A percentile compares a stretch with the other conserved stretches of the same genome.
phyloP scores from a whole-genome alignment of 805 yeast species.

The Ogataea methanolica region DNA sequence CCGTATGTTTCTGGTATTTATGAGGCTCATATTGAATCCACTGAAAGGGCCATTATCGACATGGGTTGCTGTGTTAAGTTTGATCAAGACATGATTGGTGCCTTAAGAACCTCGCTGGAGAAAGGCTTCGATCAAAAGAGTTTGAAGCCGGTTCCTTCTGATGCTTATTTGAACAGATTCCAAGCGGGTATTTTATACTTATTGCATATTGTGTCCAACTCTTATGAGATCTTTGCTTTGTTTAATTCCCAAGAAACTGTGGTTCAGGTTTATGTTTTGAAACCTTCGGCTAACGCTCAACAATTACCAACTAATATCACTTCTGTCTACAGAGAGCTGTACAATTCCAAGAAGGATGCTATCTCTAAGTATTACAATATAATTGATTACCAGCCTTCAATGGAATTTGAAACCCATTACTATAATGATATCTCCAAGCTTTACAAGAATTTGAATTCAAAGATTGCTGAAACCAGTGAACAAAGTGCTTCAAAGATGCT shows the following conservation, averaged over 20 bases:
- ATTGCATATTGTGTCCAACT: slow-evolving; percentile 65
- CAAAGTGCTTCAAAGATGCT: slow-evolving; percentile 62
- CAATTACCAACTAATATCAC: slow-evolving; percentile 52
- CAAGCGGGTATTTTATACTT: slow-evolving; percentile 57
- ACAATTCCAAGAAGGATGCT: slow-evolving; percentile 40
- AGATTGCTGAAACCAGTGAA: slow-evolving; percentile 53
- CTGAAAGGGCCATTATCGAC: slow-evolving; percentile 73
- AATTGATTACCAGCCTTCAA: slow-evolving; percentile 47
- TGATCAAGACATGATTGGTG: slow-evolving; percentile 69
- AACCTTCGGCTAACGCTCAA: slow-evolving; percentile 67
- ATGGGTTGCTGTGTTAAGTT: slow-evolving; percentile 72
- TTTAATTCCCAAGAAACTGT: slow-evolving; percentile 58
- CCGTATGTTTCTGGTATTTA: slow-evolving; percentile 63
- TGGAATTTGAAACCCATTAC: slow-evolving; percentile 52
- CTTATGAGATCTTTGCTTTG: slow-evolving; percentile 68
- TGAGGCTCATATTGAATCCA: slow-evolving; percentile 64
- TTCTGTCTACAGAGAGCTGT: slow-evolving; percentile 52
- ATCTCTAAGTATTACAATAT: slow-evolving; percentile 38
- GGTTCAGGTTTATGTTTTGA: slow-evolving; percentile 52
- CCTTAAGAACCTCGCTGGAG: slow-evolving; percentile 79
- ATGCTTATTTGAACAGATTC: slow-evolving; percentile 51
- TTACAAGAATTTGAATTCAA: slow-evolving; percentile 52
- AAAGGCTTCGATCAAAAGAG: slow-evolving; percentile 73
- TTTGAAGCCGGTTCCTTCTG: slow-evolving; percentile 40
- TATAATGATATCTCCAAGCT: slow-evolving; percentile 52